Conservation (phyloP, 2,329 filamentous ascomycete genomes). For the Aspergillus texensis region DNA sequence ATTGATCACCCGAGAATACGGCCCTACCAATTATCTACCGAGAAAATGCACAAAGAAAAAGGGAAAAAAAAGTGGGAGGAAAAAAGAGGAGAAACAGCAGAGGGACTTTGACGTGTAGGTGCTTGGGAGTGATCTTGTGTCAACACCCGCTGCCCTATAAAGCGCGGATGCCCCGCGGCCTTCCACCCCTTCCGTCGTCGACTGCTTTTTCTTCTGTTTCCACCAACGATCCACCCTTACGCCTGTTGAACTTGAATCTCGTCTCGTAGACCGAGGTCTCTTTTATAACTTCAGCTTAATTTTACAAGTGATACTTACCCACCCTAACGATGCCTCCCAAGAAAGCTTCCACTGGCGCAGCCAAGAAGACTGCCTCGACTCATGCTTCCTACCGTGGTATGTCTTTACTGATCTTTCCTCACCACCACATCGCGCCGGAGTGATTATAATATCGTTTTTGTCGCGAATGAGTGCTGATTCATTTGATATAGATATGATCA, state of each 20-base stretch:
- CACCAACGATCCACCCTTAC: conserved; percentile 20
- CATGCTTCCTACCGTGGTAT: conserved; percentile 70
- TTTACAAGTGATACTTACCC: conserved; percentile 17
- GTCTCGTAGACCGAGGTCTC: conserved; percentile 15
- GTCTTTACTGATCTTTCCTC: conserved; percentile 49
- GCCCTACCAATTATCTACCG: conserved; percentile 16
- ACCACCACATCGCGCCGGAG: conserved; percentile 49
- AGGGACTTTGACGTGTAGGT: conserved; percentile 27
- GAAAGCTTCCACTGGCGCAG: conserved; percentile 57
- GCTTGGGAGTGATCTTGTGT: conserved; percentile 43
- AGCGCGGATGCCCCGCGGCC: conserved; percentile 45
- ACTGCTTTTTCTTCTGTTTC: conserved; percentile 34
- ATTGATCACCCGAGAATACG: conserved; percentile 5
- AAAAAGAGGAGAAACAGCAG: conserved; percentile 16
- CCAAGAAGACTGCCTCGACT: conserved; percentile 61
- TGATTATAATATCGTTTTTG: conserved; percentile 41
- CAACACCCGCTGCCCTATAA: conserved; percentile 47
- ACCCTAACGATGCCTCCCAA: conserved; percentile 64
- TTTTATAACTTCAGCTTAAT: conserved; percentile 10
- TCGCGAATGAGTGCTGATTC: conserved; percentile 61
- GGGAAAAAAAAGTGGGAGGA: conserved; percentile 4
- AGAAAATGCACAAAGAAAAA: conserved; percentile 9
- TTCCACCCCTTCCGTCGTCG: conserved; percentile 41
- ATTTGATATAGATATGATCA: conserved; percentile 66
- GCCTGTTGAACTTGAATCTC: conserved; percentile 3